Evolutionary conservation across 208 protist species (phyloP), one percentile per base, ranked within the genome.

Genomic region (Trypanosoma cruzi): DNA sequence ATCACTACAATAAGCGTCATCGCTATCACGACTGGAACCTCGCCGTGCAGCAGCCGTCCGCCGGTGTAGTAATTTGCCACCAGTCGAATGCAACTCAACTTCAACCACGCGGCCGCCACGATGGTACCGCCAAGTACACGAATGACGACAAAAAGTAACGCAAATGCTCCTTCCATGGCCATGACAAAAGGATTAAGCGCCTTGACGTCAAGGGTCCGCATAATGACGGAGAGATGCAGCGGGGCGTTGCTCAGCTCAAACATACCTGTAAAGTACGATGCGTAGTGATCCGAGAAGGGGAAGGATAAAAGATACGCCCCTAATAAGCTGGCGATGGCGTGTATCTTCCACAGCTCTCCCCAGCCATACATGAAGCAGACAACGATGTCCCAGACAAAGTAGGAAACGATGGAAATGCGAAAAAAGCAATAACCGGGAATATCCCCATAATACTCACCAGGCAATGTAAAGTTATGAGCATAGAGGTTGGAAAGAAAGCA

Each of bases 331-430:
- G 63, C 79, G 31, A 92, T 62, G 46, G 76, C 90, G 65, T 96
- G 90, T 4, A 93, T 53, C 67, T 92, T 96, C 85, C 85, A 96
- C 37, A 73, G 58, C 26, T 60, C 16, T n/a, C 68, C 66, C 90
- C 90, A 96, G 18, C 78, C 78, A 63, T 90, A 86, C 68, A 66
- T 73, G 57, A 88, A 86, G 75, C 90, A 96, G 20, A 91, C 79
- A 29, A 92, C 50, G 31, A 93, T 73, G 65, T 96, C 90, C 88
- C 90, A 96, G 13, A 77, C 42, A 64, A 96, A 96, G 77, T 96
- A 96, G 29, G 82, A 60, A 0, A 80, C 29, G 54, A 96, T 91
- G n/a, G 84, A 44, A 4, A 86, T 74, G 18, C 87, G 85, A 65
- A 74, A 86, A 70, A 89, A 89, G 31, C 79, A 71, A 66, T 92